Evolutionary conservation across 345 rosid species (phyloP).

Genomic region (thale cress (Arabidopsis thaliana)): DNA sequence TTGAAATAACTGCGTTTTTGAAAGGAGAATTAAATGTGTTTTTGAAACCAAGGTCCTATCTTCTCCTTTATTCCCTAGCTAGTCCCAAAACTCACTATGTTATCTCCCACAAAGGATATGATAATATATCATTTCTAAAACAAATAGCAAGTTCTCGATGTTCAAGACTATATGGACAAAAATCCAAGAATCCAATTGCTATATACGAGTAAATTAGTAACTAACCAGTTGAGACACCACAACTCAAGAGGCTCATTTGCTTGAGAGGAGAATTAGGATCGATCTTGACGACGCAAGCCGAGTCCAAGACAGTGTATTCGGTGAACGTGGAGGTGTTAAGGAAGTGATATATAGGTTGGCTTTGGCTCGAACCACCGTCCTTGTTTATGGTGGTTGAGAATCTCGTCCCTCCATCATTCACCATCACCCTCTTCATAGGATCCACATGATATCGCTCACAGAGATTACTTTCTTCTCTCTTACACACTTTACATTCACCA

Average conservation of each 20-base stretch:
- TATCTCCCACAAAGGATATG: background rate
- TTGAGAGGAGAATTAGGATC: constrained; percentile 54
- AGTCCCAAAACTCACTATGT: constrained; percentile 5
- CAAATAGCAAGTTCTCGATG: background rate
- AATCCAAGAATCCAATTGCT: background rate
- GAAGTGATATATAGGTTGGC: constrained; percentile 61
- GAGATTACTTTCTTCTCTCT: constrained; percentile 50
- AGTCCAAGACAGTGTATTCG: constrained; percentile 69
- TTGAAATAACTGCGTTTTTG: constrained; percentile 11
- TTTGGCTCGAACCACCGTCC: constrained; percentile 42
- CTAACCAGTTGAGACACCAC: constrained; percentile 74
- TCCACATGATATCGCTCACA: constrained; percentile 56
- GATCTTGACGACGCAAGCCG: constrained; percentile 62
- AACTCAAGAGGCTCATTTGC: constrained; percentile 68
- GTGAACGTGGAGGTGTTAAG: constrained; percentile 74
- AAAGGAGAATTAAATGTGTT: constrained; percentile 20
- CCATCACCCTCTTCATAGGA: constrained; percentile 63
- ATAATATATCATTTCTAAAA: background rate
- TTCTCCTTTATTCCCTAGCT: constrained; percentile 11
- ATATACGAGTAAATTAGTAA: background rate
- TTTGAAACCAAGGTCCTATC: constrained; percentile 3
- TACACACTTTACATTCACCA: constrained; percentile 63
- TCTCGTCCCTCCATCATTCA: constrained; percentile 60
- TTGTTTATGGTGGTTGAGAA: constrained; percentile 52
- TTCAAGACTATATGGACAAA: background rate